Conservation (phyloP, 495 filamentous ascomycete genomes). For the Evernia prunastri region DNA sequence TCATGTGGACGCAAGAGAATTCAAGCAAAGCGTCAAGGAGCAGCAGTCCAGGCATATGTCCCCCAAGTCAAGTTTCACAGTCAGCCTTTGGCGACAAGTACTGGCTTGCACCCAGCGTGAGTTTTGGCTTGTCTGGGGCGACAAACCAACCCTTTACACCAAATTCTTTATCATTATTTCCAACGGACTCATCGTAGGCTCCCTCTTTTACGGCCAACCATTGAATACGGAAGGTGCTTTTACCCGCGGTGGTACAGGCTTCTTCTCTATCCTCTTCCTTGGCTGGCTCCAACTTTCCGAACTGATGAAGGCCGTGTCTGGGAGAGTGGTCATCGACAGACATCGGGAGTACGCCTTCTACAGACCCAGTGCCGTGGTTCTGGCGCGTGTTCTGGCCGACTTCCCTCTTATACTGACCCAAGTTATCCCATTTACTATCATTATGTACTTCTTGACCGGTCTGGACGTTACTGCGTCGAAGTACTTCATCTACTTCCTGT, state of each 20-base stretch:
- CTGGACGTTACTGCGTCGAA: slow-evolving; percentile 60
- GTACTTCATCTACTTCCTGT: slow-evolving; percentile 67
- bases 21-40: slow-evolving; percentile 62
- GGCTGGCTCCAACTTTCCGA: slow-evolving; percentile 64
- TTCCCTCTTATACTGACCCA: slow-evolving; percentile 60
- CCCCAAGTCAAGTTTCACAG: slow-evolving; percentile 64
- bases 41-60: slow-evolving; percentile 60
- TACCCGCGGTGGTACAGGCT: slow-evolving; percentile 58
- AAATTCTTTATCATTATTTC: slow-evolving; percentile 72
- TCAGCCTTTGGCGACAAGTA: slow-evolving; percentile 58
- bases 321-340: slow-evolving; percentile 54
- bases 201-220: slow-evolving; percentile 63
- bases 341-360: slow-evolving; percentile 76
- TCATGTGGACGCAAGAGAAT: slow-evolving; percentile 58
- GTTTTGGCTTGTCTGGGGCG: slow-evolving; percentile 69
- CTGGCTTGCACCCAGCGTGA: slow-evolving; percentile 64
- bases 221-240: slow-evolving; percentile 62
- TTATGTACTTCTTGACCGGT: slow-evolving; percentile 64
- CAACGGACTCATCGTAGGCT: slow-evolving; percentile 70
- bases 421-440: slow-evolving; percentile 55
- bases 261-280: slow-evolving; percentile 71
- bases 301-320: slow-evolving; percentile 56
- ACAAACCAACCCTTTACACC: slow-evolving; percentile 65
- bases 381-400: slow-evolving; percentile 63
- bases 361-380: slow-evolving; percentile 62